A percentile compares a stretch with the other conserved stretches of the same genome.
Evolutionary conservation across 2,329 filamentous ascomycete genomes (phyloP).

Genomic region (Aspergillus neoniger): DNA sequence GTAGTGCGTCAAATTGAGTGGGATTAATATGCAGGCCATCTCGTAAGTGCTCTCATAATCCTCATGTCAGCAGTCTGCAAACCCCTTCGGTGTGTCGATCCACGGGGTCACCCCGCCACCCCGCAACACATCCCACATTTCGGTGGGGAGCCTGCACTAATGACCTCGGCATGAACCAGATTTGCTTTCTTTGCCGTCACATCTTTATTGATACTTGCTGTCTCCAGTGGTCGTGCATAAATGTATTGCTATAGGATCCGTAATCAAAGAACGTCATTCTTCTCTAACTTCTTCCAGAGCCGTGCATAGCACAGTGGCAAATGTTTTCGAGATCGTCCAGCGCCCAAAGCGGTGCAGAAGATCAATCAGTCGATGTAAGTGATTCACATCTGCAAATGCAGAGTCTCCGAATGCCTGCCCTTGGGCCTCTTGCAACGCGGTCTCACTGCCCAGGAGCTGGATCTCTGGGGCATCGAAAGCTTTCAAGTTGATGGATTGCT

Average conservation of each 20-base stretch:
- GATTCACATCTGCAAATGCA: conserved; percentile 25
- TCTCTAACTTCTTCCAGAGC: conserved; percentile 3
- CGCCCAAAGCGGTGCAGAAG: conserved; percentile 28
- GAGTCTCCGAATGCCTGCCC: conserved; percentile 19
- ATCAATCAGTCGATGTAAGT: conserved; percentile 28
- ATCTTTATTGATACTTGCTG: not conserved
- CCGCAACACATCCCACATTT: not conserved
- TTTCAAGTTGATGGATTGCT: conserved; percentile 12
- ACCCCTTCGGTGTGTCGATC: not conserved
- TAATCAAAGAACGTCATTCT: not conserved
- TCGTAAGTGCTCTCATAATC: not conserved
- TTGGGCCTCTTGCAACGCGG: conserved; percentile 19
- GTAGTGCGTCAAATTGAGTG: not conserved
- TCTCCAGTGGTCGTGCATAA: not conserved
- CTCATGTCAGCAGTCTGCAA: not conserved
- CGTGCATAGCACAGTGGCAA: conserved; percentile 25
- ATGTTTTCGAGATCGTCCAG: conserved; percentile 31
- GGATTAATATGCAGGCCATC: not conserved
- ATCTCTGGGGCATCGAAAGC: conserved; percentile 30
- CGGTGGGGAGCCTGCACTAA: not conserved
- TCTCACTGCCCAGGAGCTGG: conserved; percentile 25
- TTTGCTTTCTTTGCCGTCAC: not conserved
- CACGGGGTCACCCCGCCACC: not conserved
- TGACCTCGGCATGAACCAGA: not conserved
- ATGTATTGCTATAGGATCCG: not conserved